Conservation (phyloP, 2,329 filamentous ascomycete species). For the Nemania sp. region DNA sequence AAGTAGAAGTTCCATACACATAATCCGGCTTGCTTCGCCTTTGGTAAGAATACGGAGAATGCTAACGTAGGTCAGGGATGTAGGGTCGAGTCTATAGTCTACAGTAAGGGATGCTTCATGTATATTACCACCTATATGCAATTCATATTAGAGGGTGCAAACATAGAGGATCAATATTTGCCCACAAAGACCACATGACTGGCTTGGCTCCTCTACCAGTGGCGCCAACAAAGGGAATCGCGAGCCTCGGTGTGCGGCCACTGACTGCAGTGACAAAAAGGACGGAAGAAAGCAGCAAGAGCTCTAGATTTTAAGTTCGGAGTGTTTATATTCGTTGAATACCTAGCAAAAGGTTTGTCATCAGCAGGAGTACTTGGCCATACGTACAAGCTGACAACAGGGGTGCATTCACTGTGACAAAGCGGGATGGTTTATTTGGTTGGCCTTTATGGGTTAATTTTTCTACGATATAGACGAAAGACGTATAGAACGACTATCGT, state of each 20-base stretch:
- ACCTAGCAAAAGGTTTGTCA: not conserved
- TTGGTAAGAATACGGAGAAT: not conserved
- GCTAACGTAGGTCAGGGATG: not conserved
- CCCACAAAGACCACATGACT: slow-evolving; percentile 10
- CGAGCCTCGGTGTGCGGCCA: slow-evolving; percentile 1
- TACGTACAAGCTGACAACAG: too few relatives aligned
- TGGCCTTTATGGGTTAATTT: not conserved
- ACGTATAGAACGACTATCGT: not conserved
- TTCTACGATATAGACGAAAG: not conserved
- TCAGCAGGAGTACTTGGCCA: not conserved
- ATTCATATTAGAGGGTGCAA: not conserved
- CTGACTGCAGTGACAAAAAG: slow-evolving; percentile 9
- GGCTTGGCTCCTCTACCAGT: not conserved
- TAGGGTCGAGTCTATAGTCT: not conserved
- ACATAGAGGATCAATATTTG: not conserved
- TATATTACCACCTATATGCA: not conserved
- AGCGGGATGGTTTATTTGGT: not conserved
- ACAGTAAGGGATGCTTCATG: slow-evolving; percentile 1
- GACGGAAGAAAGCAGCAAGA: slow-evolving; percentile 5
- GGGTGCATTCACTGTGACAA: not conserved
- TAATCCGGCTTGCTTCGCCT: not conserved
- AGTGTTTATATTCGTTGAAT: not conserved
- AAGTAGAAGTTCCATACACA: not conserved
- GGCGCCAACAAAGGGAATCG: slow-evolving; percentile 19
- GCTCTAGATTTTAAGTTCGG: not conserved